Percentiles rank a stretch among this genome's conserved stretches.
These are phyloP conservation scores for Peronospora tabacina DNA, from an alignment of 352 stramenopile genomes.

Conservation along the genomic window DNA sequence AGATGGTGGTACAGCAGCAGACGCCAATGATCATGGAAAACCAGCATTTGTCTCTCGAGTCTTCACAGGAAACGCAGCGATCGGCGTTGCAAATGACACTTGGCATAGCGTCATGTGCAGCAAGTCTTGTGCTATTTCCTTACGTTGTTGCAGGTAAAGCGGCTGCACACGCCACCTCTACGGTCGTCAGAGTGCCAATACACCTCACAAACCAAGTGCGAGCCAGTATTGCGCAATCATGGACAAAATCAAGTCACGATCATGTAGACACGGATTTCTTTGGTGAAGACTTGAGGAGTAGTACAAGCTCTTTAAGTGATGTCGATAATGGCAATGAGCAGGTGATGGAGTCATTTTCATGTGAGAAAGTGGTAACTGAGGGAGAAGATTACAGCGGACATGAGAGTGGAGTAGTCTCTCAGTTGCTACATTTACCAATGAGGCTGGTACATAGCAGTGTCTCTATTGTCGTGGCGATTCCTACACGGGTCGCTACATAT, in stretches of 20 bases:
- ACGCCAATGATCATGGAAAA: conserved; percentile 21
- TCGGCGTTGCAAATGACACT: conserved; percentile 46
- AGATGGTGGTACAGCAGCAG: conserved; percentile 17
- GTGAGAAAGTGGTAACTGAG: conserved; percentile 1
- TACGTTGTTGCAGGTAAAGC: conserved; percentile 54
- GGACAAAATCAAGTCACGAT: conserved; percentile 1
- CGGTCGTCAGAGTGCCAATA: conserved; percentile 48
- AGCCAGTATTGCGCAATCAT: conserved; percentile 31
- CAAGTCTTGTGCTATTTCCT: conserved; percentile 53
- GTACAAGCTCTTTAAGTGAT: conserved; percentile 19
- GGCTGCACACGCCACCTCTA: conserved; percentile 48
- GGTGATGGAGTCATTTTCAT: conserved; percentile 14
- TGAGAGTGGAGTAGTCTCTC: conserved; percentile 30
- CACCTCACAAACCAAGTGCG: conserved; percentile 49
- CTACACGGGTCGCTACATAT: conserved; percentile 39
- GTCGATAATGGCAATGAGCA: conserved; percentile 18
- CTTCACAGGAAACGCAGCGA: conserved; percentile 1
- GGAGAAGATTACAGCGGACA: conserved; percentile 2
- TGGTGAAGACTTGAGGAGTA: conserved; percentile 26
- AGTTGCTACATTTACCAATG: conserved; percentile 58
- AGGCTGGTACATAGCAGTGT: conserved; percentile 49
- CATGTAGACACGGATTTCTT: conserved; percentile 37
- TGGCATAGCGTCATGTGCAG: conserved; percentile 43
- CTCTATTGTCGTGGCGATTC: conserved; percentile 47
- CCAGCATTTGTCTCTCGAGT: conserved; percentile 1